These are phyloP conservation scores for Blepharisma japonicum DNA, from an alignment of 73 alveolate genomes.

Conservation along the genomic window DNA sequence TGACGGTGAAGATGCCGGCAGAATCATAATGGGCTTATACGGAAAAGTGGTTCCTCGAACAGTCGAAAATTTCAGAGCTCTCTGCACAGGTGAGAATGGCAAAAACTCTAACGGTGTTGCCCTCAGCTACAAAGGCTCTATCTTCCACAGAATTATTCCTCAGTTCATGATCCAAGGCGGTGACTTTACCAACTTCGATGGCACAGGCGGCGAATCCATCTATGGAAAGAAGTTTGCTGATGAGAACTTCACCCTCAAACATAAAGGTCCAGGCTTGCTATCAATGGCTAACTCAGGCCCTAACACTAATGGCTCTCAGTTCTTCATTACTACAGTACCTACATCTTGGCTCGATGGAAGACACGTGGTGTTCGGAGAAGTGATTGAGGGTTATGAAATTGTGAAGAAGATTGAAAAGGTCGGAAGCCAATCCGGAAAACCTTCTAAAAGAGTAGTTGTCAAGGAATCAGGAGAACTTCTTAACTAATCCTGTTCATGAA, in stretches of 20 bases:
- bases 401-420: conserved; percentile 74
- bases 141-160: conserved; percentile 87
- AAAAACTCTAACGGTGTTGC: conserved; percentile 64
- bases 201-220: conserved; percentile 95
- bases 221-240: conserved; percentile 87
- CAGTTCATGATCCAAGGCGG: conserved; percentile 94
- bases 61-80: conserved; percentile 89
- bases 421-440: conserved; percentile 80
- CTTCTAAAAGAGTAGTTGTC: conserved; percentile 77
- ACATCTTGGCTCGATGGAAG: conserved; percentile 90
- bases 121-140: conserved; percentile 70
- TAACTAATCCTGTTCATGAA: too few species aligned
- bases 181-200: conserved; percentile 90
- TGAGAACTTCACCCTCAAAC: conserved; percentile 86
- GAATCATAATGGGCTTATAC: conserved; percentile 82
- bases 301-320: conserved; percentile 91
- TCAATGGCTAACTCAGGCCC: conserved; percentile 98
- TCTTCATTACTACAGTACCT: conserved; percentile 85
- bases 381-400: conserved; percentile 75
- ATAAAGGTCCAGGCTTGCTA: conserved; percentile 65
- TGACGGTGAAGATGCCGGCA: conserved; percentile 67
- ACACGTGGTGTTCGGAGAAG: conserved; percentile 93
- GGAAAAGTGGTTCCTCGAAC: conserved; percentile 89
- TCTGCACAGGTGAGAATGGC: conserved; percentile 92
- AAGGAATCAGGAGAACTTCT: conserved; percentile 86